A percentile compares a stretch with the other conserved stretches of the same genome.
These are phyloP conservation scores for Xerocomus amazonicus DNA, from an alignment of 1,284 basidiomycete genomes.

Conservation along the genomic window DNA sequence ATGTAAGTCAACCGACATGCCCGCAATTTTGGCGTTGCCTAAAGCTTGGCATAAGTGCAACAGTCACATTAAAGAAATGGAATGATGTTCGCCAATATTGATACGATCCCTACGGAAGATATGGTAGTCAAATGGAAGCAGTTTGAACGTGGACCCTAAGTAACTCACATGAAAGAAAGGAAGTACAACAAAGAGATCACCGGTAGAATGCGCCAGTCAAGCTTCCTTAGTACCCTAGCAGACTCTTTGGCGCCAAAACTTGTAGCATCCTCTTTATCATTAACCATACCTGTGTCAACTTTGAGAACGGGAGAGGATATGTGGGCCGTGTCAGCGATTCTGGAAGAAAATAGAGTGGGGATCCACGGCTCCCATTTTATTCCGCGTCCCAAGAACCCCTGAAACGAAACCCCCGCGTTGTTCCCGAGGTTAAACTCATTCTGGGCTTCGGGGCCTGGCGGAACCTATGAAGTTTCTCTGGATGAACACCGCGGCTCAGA, in stretches of 20 bases:
- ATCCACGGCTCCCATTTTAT: not conserved
- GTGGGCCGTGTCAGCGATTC: not conserved
- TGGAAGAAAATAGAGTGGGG: not conserved
- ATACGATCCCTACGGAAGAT: conserved; percentile 28
- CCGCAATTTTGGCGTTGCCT: conserved; percentile 31
- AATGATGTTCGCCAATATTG: conserved; percentile 24
- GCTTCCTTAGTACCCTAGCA: conserved; percentile 39
- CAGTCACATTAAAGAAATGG: not conserved
- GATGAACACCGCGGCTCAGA: not conserved
- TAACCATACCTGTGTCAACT: not conserved
- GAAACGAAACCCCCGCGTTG: not conserved
- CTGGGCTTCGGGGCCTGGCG: not conserved
- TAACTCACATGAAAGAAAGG: conserved; percentile 46
- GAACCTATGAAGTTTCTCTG: not conserved
- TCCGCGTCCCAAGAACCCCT: not conserved
- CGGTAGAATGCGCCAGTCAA: conserved; percentile 46
- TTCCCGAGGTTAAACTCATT: not conserved
- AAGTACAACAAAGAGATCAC: conserved; percentile 52
- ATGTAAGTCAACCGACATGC: conserved; percentile 38
- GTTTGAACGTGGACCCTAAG: no score
- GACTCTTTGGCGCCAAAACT: conserved; percentile 26
- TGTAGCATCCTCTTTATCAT: not conserved
- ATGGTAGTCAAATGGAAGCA: not conserved
- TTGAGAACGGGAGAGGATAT: not conserved
- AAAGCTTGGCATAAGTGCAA: not conserved